Conservation (phyloP, 2,329 filamentous ascomycete species). For the Canariomyces notabilis region DNA sequence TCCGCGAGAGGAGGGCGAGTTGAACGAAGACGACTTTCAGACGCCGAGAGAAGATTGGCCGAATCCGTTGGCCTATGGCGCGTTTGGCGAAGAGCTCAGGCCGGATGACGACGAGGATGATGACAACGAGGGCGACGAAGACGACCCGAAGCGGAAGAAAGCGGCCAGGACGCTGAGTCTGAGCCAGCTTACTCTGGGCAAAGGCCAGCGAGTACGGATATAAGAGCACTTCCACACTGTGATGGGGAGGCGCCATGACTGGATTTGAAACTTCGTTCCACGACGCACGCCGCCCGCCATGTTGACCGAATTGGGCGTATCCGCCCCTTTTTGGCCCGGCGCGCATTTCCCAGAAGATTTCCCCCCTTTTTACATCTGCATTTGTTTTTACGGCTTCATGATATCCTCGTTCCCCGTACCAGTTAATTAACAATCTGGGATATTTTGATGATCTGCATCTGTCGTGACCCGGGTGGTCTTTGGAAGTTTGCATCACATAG, state of each 20-base stretch:
- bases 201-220: conserved; percentile 28
- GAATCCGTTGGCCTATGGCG: conserved; percentile 32
- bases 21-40: conserved; percentile 44
- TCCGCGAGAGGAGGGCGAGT: conserved; percentile 24
- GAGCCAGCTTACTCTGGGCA: conserved; percentile 52
- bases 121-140: conserved; percentile 30
- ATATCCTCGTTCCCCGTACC: background rate
- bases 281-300: background rate
- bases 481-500: background rate
- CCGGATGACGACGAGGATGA: conserved; percentile 34
- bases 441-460: background rate
- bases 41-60: conserved; percentile 46
- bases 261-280: background rate
- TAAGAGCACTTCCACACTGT: conserved; percentile 12
- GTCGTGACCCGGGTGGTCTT: background rate
- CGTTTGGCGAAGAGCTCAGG: conserved; percentile 40
- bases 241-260: background rate
- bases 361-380: background rate
- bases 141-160: conserved; percentile 39
- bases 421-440: background rate
- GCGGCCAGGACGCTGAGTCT: conserved; percentile 61
- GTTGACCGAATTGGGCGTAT: too few species aligned
- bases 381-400: background rate
- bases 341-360: too few species aligned
- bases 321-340: too few species aligned